Evolutionary conservation across 768 basidiomycete genomes (phyloP).

Genomic region (Termitomyces sp.): DNA sequence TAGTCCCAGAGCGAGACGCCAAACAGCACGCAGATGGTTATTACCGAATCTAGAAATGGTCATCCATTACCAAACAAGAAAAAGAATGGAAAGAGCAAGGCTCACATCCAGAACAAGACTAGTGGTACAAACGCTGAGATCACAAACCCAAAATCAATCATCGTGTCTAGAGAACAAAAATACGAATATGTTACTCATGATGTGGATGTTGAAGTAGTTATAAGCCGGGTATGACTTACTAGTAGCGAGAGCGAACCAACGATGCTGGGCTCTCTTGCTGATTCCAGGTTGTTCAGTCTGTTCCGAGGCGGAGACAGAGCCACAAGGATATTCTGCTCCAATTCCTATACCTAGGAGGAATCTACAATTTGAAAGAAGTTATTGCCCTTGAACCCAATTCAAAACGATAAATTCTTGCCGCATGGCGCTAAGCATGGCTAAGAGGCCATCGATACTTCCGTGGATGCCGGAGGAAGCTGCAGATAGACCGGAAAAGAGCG

Average conservation of each 20-base stretch:
- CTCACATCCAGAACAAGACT: slow-evolving; percentile 86
- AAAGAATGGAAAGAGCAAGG: slow-evolving; percentile 11
- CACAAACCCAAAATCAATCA: slow-evolving; percentile 88
- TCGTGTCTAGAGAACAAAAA: slow-evolving; percentile 46
- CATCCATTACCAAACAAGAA: slow-evolving; percentile 1
- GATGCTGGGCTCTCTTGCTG: slow-evolving; percentile 75
- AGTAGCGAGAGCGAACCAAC: slow-evolving; percentile 86
- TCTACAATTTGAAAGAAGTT: slow-evolving; percentile 31
- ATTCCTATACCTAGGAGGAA: slow-evolving; percentile 70
- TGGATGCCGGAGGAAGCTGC: slow-evolving; percentile 81
- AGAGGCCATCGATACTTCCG: slow-evolving; percentile 62
- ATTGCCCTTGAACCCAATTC: neutral
- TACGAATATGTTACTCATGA: neutral
- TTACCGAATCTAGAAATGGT: slow-evolving; percentile 55
- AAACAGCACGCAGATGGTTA: slow-evolving; percentile 80
- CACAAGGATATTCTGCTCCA: slow-evolving; percentile 65
- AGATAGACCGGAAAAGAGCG: slow-evolving; percentile 78
- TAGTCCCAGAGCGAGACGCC: slow-evolving; percentile 84
- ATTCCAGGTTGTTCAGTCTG: slow-evolving; percentile 84
- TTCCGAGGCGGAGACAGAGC: slow-evolving; percentile 85
- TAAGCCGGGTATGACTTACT: slow-evolving; percentile 44
- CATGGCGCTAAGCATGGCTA: slow-evolving; percentile 77
- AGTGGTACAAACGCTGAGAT: slow-evolving; percentile 78
- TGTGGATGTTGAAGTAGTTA: neutral
- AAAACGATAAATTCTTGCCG: slow-evolving; percentile 41